Evolutionary conservation across 768 basidiomycete genomes (phyloP), one percentile per base, ranked within the genome.

Genomic region (Amanita pseudoporphyria): DNA sequence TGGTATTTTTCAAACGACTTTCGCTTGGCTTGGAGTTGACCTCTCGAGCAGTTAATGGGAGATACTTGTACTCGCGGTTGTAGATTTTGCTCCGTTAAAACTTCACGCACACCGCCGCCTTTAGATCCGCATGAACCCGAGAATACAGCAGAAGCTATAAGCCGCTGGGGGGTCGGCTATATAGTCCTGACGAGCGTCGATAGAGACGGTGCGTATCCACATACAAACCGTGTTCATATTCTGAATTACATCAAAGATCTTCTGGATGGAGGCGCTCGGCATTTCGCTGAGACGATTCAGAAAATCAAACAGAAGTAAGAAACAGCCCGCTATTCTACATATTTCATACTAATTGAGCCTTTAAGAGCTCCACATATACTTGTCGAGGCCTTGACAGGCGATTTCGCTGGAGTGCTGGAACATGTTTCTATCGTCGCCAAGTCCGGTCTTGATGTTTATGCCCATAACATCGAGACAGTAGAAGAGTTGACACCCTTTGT

Each of bases 21-120:
- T 35, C 38, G 24, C 45, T 41, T 28, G 32, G 36, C 35, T 44
- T 46, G 48, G 41, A n/a, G 45, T 26, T 21, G 21, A 41, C 31
- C 46, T 22, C 53, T 56, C 45, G 45, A 52, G 24, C 56, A 98
- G 94, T 71, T 99, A 12, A 98, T 99, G 96, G 96, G 96, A 7
- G 95, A 98, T 68, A 96, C 92, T 12, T 99, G 96, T 62, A 99
- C 96, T 31, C 82, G 96, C 60, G 96, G 93, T 1, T 99, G 96
- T 67, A 76, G 94, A 48, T 99, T 99, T 62, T 99, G 96, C 60
- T 88, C 94, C 7, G 91, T 99, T 45, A 96, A 96, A 71, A 99
- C 96, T 0, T 92, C 92, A 2, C 74, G 78, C 45, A 63, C 81
- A 0, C 96, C 96, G 7, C 83, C 87, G 24, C 94, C 96, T 6